Conservation (phyloP, 2,329 filamentous ascomycete genomes). For the Pseudopithomyces chartarum region DNA sequence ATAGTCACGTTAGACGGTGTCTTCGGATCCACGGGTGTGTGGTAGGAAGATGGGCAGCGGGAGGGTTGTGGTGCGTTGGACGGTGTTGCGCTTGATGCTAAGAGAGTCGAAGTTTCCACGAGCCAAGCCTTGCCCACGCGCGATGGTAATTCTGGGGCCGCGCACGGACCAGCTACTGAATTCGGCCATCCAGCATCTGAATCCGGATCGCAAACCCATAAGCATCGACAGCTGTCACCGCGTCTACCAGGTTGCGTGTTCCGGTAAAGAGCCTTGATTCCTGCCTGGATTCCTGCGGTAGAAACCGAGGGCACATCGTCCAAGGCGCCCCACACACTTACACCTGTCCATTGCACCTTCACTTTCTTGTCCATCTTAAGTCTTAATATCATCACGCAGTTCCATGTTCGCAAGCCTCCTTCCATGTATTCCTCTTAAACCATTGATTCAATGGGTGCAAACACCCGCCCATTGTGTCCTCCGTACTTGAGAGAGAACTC, state of each 20-base stretch:
- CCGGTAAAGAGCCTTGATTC: not conserved
- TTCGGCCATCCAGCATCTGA: not conserved
- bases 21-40: not conserved
- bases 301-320: not conserved
- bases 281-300: not conserved
- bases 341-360: not conserved
- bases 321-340: not conserved
- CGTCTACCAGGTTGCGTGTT: not conserved
- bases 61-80: not conserved
- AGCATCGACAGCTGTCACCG: not conserved
- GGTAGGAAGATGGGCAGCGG: not conserved
- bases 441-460: slow-evolving; percentile 4
- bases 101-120: slow-evolving; percentile 1
- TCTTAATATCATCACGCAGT: slow-evolving; percentile 9
- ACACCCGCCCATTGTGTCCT: not conserved
- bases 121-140: slow-evolving; percentile 1
- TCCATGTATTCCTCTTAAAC: slow-evolving; percentile 11
- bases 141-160: not conserved
- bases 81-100: not conserved
- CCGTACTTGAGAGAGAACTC: not conserved
- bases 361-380: slow-evolving; percentile 1
- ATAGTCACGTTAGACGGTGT: slow-evolving; percentile 7
- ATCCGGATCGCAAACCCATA: not conserved
- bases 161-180: not conserved
- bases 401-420: not conserved